phyloP scores from a whole-genome alignment of 352 stramenopile genomes.

The Phytopythium mirpurense region DNA sequence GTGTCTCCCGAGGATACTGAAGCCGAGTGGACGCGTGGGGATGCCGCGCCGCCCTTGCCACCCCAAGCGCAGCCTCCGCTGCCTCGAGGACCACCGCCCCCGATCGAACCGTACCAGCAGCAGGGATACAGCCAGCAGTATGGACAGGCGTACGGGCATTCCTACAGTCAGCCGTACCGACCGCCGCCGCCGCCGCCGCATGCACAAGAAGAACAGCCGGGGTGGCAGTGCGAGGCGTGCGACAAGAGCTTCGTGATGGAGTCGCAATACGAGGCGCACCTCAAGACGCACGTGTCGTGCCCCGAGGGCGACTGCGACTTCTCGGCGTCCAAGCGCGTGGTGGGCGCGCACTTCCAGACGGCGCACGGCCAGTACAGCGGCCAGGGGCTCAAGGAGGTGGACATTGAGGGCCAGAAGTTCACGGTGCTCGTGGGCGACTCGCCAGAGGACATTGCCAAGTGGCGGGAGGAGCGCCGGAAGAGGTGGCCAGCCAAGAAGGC shows the following conservation, averaged over 20 bases:
- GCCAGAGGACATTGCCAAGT: constrained; percentile 72
- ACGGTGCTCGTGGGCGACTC: constrained; percentile 81
- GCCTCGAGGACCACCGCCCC: constrained; percentile 11
- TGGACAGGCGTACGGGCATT: constrained; percentile 4
- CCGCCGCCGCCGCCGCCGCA: not conserved
- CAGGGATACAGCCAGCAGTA: constrained; percentile 1
- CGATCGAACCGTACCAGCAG: constrained; percentile 16
- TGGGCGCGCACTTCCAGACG: constrained; percentile 61
- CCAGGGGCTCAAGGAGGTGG: constrained; percentile 74
- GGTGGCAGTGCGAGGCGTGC: constrained; percentile 61
- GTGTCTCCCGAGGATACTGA: constrained; percentile 2
- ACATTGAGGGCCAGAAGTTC: constrained; percentile 85
- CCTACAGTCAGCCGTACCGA: constrained; percentile 8
- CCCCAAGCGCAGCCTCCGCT: constrained; percentile 16
- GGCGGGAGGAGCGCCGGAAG: constrained; percentile 69
- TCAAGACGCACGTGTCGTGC: constrained; percentile 67
- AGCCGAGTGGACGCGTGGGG: constrained; percentile 4
- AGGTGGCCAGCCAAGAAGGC: constrained; percentile 36
- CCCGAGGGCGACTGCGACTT: constrained; percentile 57
- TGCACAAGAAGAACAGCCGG: constrained; percentile 2
- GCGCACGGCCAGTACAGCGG: constrained; percentile 63
- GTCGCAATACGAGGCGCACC: constrained; percentile 67
- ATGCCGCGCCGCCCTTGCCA: constrained; percentile 9
- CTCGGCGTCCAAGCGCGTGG: constrained; percentile 68
- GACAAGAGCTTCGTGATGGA: constrained; percentile 66